phyloP scores from a whole-genome alignment of 305 asterid species.

The Solanum hybrid region DNA sequence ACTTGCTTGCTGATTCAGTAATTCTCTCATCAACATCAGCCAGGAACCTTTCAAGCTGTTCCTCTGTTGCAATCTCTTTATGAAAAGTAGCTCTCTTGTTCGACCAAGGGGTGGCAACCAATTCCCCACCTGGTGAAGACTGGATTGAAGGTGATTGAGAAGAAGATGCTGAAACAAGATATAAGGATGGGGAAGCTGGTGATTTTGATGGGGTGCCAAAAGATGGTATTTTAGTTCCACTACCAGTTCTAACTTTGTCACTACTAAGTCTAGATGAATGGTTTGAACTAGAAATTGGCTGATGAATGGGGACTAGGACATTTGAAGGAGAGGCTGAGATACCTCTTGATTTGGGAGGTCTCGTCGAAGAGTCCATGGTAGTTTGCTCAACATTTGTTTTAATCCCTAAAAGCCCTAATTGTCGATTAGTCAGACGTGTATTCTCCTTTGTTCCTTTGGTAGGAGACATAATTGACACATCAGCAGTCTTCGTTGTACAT shows the following conservation, averaged over 20 bases:
- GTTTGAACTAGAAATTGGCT: constrained; percentile 34
- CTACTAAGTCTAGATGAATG: constrained; percentile 40
- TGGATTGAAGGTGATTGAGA: constrained; percentile 46
- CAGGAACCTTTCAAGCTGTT: constrained; percentile 64
- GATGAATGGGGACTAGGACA: constrained; percentile 73
- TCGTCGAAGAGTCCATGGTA: constrained; percentile 43
- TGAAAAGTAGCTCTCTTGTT: constrained; percentile 48
- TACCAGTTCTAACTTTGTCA: constrained; percentile 43
- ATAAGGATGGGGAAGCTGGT: constrained; percentile 65
- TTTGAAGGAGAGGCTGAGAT: constrained; percentile 46
- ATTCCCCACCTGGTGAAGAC: constrained; percentile 47
- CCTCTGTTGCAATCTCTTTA: constrained; percentile 63
- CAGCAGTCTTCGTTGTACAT: constrained; percentile 45
- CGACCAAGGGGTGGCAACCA: constrained; percentile 64
- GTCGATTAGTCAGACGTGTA: constrained; percentile 50
- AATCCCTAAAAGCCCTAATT: constrained; percentile 68
- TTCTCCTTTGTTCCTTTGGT: constrained; percentile 57
- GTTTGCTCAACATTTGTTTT: constrained; percentile 41
- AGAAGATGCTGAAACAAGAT: constrained; percentile 51
- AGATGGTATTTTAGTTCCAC: constrained; percentile 39
- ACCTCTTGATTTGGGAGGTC: constrained; percentile 55
- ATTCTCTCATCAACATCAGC: constrained; percentile 81
- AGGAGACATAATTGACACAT: constrained; percentile 39
- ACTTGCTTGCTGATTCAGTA: constrained; percentile 54
- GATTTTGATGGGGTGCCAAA: constrained; percentile 58